phyloP scores from a whole-genome alignment of 176 grass and related monocot genomes.

The Musa schizocarpa region DNA sequence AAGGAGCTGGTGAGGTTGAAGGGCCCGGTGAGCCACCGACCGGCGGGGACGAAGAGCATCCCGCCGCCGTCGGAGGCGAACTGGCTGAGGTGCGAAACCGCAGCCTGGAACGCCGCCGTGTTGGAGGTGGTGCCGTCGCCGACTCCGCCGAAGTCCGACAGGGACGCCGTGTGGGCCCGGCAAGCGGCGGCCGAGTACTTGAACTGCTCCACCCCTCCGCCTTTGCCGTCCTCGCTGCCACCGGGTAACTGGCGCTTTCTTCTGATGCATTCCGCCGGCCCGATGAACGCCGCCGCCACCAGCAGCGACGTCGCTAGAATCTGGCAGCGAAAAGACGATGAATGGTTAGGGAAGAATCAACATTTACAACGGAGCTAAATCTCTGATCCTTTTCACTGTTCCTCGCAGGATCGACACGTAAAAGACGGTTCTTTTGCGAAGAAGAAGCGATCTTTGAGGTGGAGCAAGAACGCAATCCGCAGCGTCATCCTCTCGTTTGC shows the following conservation, averaged over 20 bases:
- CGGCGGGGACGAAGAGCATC: slow-evolving; percentile 73
- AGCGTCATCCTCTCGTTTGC: too few species aligned
- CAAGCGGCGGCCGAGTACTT: slow-evolving; percentile 51
- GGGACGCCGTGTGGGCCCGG: slow-evolving; percentile 57
- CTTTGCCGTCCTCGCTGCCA: background rate
- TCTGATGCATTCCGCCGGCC: slow-evolving; percentile 2
- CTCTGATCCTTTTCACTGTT: background rate
- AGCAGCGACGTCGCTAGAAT: background rate
- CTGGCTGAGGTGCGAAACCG: slow-evolving; percentile 66
- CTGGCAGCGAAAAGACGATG: background rate
- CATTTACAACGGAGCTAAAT: background rate
- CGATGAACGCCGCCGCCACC: background rate
- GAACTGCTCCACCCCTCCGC: slow-evolving; percentile 16
- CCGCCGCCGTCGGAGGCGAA: slow-evolving; percentile 48
- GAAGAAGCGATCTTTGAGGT: too few species aligned
- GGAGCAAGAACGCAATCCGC: background rate
- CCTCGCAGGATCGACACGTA: background rate
- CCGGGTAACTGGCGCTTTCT: background rate
- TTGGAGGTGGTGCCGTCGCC: slow-evolving; percentile 75
- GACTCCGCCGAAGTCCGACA: slow-evolving; percentile 61
- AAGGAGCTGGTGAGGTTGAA: slow-evolving; percentile 94
- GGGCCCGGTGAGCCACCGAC: slow-evolving; percentile 80
- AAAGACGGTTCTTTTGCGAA: too few species aligned
- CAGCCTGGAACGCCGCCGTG: slow-evolving; percentile 69
- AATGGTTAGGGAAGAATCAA: background rate